These are phyloP conservation scores for Thielaviopsis populi DNA, from an alignment of 2,329 filamentous ascomycete genomes.

Conservation along the genomic window DNA sequence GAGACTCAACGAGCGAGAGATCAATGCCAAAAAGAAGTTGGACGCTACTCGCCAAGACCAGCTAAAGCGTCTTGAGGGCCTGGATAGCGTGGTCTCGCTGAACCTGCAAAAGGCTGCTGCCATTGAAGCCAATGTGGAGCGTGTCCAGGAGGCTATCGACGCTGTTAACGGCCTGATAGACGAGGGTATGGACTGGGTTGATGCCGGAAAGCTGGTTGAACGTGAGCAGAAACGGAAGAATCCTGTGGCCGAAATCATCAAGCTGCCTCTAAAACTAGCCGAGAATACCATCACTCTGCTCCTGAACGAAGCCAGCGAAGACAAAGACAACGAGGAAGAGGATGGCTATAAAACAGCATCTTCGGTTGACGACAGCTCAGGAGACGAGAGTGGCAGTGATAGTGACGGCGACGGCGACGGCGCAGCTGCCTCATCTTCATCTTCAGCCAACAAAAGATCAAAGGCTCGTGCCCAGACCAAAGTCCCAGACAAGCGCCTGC, in stretches of 20 bases:
- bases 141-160: slow-evolving; percentile 83
- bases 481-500: slow-evolving; percentile 38
- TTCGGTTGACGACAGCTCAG: slow-evolving; percentile 41
- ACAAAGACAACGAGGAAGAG: slow-evolving; percentile 46
- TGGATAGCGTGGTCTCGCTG: slow-evolving; percentile 66
- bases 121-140: slow-evolving; percentile 78
- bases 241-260: slow-evolving; percentile 73
- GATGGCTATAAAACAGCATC: slow-evolving; percentile 45
- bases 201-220: slow-evolving; percentile 77
- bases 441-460: slow-evolving; percentile 19
- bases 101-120: slow-evolving; percentile 81
- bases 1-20: slow-evolving; percentile 65
- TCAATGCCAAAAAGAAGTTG: slow-evolving; percentile 65
- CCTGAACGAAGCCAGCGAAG: slow-evolving; percentile 53
- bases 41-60: slow-evolving; percentile 77
- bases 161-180: slow-evolving; percentile 83
- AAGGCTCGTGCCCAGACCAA: slow-evolving; percentile 22
- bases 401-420: slow-evolving; percentile 12
- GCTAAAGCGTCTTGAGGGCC: slow-evolving; percentile 63
- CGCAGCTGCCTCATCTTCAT: background rate
- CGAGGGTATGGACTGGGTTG: slow-evolving; percentile 95
- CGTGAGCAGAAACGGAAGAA: slow-evolving; percentile 70
- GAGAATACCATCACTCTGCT: slow-evolving; percentile 76
- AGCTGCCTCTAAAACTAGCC: slow-evolving; percentile 72
- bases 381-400: slow-evolving; percentile 23